phyloP scores from a whole-genome alignment of 805 yeast genomes.

The Maudiozyma barnettii region DNA sequence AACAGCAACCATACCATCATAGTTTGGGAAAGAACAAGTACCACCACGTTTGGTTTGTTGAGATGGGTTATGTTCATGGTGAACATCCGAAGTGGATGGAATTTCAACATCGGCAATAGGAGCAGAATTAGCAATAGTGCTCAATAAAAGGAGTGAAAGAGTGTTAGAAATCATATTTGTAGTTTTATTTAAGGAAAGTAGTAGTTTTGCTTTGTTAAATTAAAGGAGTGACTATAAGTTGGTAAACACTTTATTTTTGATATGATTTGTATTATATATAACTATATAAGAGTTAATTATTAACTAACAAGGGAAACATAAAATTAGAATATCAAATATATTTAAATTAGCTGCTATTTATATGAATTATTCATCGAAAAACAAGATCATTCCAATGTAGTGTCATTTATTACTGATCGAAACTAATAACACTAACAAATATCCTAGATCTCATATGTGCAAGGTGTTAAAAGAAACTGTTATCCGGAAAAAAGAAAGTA shows the following conservation, averaged over 20 bases:
- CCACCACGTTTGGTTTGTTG: background rate
- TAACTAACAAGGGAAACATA: no score
- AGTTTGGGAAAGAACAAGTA: slow-evolving; percentile 56
- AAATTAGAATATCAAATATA: no score
- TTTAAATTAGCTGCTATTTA: background rate
- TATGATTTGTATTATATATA: no score
- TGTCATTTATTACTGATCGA: no score
- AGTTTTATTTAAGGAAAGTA: background rate
- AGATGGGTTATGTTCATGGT: background rate
- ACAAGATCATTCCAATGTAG: no score
- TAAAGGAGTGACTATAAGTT: background rate
- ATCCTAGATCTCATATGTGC: no score
- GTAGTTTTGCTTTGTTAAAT: background rate
- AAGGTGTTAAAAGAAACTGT: no score
- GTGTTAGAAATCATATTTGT: background rate
- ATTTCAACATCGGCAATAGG: background rate
- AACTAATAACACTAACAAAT: no score
- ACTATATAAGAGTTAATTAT: no score
- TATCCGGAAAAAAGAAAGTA: no score
- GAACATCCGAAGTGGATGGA: background rate
- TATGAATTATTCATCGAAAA: background rate
- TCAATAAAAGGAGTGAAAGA: background rate
- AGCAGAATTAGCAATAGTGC: background rate
- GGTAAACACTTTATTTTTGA: background rate
- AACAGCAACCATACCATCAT: slow-evolving; percentile 60